Evolutionary conservation across 1,284 basidiomycete species (phyloP).

Genomic region (Ustilago bromivora): DNA sequence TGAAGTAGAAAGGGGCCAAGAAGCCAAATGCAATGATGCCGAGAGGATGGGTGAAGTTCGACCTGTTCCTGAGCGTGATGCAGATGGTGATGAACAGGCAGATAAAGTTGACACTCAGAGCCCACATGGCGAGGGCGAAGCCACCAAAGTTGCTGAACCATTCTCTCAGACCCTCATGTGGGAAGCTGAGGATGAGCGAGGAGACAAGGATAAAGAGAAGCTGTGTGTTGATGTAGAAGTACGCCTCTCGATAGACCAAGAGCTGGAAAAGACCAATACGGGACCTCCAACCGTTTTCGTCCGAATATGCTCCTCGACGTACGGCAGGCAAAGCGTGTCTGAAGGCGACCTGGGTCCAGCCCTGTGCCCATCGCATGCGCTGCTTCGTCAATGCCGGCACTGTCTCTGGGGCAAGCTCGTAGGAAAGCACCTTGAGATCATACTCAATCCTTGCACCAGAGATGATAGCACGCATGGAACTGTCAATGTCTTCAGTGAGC

Average conservation of each 20-base stretch:
- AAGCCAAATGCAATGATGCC: conserved; percentile 57
- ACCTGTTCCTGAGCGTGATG: conserved; percentile 58
- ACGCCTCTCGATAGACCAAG: conserved; percentile 56
- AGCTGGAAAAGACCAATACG: conserved; percentile 61
- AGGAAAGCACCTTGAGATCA: conserved; percentile 60
- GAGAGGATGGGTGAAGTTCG: conserved; percentile 51
- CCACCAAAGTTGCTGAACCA: conserved; percentile 58
- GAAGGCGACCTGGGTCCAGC: conserved; percentile 64
- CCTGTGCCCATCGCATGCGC: conserved; percentile 63
- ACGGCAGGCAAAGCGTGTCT: conserved; percentile 55
- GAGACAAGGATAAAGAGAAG: conserved; percentile 49
- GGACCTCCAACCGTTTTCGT: conserved; percentile 48
- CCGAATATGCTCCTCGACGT: conserved; percentile 54
- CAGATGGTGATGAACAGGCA: conserved; percentile 53
- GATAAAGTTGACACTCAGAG: conserved; percentile 53
- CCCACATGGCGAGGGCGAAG: conserved; percentile 48
- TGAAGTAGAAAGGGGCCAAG: conserved; percentile 54
- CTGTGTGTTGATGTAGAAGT: conserved; percentile 56
- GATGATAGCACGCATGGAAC: conserved; percentile 61
- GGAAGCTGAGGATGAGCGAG: conserved; percentile 37
- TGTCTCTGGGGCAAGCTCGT: conserved; percentile 62
- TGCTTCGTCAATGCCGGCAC: conserved; percentile 56
- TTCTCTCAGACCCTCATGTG: conserved; percentile 31
- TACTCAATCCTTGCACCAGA: conserved; percentile 63
- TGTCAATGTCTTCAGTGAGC: conserved; percentile 66